phyloP scores from a whole-genome alignment of 164 flowering plant species.

The Paratinospora sagittata region DNA sequence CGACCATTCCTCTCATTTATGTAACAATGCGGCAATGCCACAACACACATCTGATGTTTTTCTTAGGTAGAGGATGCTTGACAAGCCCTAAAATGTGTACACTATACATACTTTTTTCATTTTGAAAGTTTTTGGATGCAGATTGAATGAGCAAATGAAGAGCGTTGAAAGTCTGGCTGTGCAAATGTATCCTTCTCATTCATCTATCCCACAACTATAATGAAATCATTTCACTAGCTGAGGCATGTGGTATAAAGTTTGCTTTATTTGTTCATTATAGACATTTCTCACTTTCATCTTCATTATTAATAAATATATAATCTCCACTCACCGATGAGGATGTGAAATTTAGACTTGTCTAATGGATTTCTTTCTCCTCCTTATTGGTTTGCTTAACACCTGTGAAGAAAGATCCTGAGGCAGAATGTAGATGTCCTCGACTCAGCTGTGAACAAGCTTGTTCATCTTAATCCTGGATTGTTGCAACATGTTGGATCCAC shows the following conservation, averaged over 20 bases:
- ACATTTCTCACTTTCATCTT: not conserved
- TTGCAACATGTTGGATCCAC: conserved; percentile 1
- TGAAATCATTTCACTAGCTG: not conserved
- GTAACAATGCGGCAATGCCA: not conserved
- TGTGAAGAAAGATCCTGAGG: conserved; percentile 51
- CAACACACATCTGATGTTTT: not conserved
- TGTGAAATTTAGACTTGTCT: not conserved
- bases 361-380: not conserved
- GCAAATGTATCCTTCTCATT: conserved; percentile 83
- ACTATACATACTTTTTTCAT: no score
- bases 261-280: not conserved
- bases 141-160: conserved; percentile 87
- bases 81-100: no score
- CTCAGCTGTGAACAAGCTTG: conserved; percentile 54
- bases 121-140: conserved; percentile 27
- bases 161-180: conserved; percentile 54
- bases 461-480: conserved; percentile 37
- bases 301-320: not conserved
- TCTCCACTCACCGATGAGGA: not conserved
- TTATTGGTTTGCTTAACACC: conserved; percentile 36
- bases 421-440: conserved; percentile 75
- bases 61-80: no score
- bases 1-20: not conserved
- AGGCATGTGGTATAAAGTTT: not conserved
- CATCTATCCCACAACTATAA: not conserved